These are phyloP conservation scores for Kwoniella newhampshirensis DNA, from an alignment of 768 basidiomycete species.

Conservation along the genomic window DNA sequence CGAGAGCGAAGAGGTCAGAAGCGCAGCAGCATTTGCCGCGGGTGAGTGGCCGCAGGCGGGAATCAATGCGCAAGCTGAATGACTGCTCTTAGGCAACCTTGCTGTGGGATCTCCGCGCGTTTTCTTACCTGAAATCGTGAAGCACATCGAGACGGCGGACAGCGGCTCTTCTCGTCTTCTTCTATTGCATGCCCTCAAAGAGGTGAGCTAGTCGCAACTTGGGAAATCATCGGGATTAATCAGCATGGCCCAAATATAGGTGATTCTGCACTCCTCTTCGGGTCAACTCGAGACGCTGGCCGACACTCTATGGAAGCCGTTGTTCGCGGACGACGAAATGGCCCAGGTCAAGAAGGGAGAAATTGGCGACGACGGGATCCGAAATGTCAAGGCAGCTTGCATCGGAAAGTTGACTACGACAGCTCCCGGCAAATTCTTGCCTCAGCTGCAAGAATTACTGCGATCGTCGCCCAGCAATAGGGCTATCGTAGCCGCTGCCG, in stretches of 20 bases:
- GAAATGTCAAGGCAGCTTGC: slow-evolving; percentile 94
- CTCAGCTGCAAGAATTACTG: slow-evolving; percentile 69
- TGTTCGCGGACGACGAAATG: slow-evolving; percentile 74
- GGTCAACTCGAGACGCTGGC: slow-evolving; percentile 82
- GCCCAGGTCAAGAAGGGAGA: slow-evolving; percentile 5
- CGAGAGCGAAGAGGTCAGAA: slow-evolving; percentile 79
- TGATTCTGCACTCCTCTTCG: slow-evolving; percentile 85
- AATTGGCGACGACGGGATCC: slow-evolving; percentile 72
- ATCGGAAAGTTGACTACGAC: slow-evolving; percentile 92
- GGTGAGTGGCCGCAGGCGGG: slow-evolving; percentile 57
- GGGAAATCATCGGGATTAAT: background rate
- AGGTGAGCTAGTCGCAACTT: slow-evolving; percentile 58
- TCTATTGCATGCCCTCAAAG: slow-evolving; percentile 88
- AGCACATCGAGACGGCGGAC: slow-evolving; percentile 57
- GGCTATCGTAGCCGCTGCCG: slow-evolving; percentile 86
- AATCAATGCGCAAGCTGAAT: background rate
- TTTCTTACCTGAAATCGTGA: slow-evolving; percentile 82
- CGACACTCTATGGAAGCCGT: slow-evolving; percentile 83
- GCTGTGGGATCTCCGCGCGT: slow-evolving; percentile 86
- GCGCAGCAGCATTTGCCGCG: slow-evolving; percentile 91
- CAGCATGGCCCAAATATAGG: no score
- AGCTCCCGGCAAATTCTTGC: slow-evolving; percentile 84
- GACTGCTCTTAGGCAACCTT: slow-evolving; percentile 69
- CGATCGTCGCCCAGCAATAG: slow-evolving; percentile 57
- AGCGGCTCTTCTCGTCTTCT: slow-evolving; percentile 72